Base-by-base conservation (phyloP, 805 yeast species). In the Sungouiozyma ichnusensis region DNA sequence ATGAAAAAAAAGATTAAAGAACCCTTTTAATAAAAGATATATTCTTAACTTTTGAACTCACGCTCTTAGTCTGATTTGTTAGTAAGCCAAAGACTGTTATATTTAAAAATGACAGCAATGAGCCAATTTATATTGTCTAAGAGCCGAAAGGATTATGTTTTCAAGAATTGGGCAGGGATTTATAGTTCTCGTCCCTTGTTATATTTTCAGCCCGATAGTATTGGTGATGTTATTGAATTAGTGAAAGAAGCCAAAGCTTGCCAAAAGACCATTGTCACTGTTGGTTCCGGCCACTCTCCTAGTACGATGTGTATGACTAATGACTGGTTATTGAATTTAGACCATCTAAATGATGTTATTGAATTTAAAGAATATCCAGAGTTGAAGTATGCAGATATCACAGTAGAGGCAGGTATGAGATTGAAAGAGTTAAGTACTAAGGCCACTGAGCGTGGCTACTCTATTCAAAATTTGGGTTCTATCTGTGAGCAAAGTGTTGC, bases 261-360 rank as follows among this genome's bases (percentile, higher is more conserved):
- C 18, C 66, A 70, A 16, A 81, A 77, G 50, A 83, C 94, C 15
- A 64, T 90, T 42, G 79, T 84, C 71, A 76, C 84, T 2, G 88
- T 85, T 7, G 98, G 98, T 0, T 77, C 95, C 0, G 96, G 95
- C 27, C 97, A 92, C 59, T 87, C 97, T 6, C 98, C 98, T 0
- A 82, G 94, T 35, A 88, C 79, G 55, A 65, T 92, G 64, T 85
- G 95, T 41, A 80, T 87, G 81, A 83, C 95, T 3, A 65, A 69
- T 27, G 92, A 84, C 44, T 88, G 96, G 95, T 65, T 92, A 16
- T 74, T 94, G 48, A 88, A 85, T 58, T 69, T 90, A 54, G 97
- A 90, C 62, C 76, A 76, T 44, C 73, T 83, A 58, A 74, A 77
- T 58, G 54, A 60, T n/a, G 76, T 86, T 16, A 11, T 16, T 31